These are phyloP conservation scores for Kandelia obovata DNA, from an alignment of 345 rosid species.

Conservation along the genomic window DNA sequence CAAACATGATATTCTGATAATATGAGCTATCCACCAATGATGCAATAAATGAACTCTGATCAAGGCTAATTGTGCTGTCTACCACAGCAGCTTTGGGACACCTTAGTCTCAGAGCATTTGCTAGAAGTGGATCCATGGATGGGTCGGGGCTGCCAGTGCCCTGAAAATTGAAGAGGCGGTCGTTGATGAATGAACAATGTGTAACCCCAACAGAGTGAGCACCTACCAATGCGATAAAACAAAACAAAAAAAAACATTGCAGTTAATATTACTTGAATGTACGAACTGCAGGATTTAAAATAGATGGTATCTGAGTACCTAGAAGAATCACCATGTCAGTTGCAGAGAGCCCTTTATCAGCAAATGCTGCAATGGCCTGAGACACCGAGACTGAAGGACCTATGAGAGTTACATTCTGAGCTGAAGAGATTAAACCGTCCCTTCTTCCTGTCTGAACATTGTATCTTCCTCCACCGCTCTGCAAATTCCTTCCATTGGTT, in stretches of 20 bases:
- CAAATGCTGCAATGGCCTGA: slow-evolving; percentile 41
- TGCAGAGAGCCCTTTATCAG: slow-evolving; percentile 30
- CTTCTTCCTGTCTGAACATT: slow-evolving; percentile 58
- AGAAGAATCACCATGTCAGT: slow-evolving; percentile 57
- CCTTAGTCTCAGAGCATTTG: slow-evolving; percentile 17
- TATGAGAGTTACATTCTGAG: slow-evolving; percentile 39
- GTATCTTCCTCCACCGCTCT: slow-evolving; percentile 49
- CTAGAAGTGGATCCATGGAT: slow-evolving; percentile 32
- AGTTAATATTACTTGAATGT: neutral
- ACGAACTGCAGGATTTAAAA: neutral
- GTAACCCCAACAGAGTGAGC: slow-evolving; percentile 53
- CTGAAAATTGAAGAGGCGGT: slow-evolving; percentile 41
- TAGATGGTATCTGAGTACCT: slow-evolving; percentile 28
- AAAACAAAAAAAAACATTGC: neutral
- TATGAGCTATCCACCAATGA: slow-evolving; percentile 24
- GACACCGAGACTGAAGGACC: slow-evolving; percentile 44
- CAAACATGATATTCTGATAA: slow-evolving; percentile 23
- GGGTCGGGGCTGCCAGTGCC: slow-evolving; percentile 34
- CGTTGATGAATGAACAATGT: slow-evolving; percentile 41
- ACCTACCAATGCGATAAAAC: slow-evolving; percentile 15
- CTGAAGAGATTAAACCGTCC: slow-evolving; percentile 46
- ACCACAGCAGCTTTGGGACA: slow-evolving; percentile 26
- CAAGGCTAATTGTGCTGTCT: slow-evolving; percentile 30
- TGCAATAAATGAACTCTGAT: slow-evolving; percentile 24
- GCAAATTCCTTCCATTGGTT: neutral